Percentiles rank a stretch among this genome's conserved stretches.
Conservation (phyloP, 345 rosid species). For the Syzygium aqueum region DNA sequence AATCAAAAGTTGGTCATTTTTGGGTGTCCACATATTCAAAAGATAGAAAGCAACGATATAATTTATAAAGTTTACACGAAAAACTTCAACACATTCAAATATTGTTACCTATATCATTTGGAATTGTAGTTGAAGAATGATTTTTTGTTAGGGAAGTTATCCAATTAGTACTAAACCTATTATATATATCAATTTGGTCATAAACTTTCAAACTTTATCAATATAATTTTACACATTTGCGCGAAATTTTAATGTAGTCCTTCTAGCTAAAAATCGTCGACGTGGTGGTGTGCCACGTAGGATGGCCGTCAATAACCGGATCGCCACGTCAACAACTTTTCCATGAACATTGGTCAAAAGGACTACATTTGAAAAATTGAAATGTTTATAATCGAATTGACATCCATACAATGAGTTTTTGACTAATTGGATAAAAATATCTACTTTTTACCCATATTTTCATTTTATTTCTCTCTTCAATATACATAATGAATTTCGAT, state of each 20-base stretch:
- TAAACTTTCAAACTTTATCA: background rate
- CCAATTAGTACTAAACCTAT: background rate
- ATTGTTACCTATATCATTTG: background rate
- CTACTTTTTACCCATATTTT: background rate
- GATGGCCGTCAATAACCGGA: rapidly evolving
- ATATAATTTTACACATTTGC: background rate
- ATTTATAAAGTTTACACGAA: background rate
- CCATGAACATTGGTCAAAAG: background rate
- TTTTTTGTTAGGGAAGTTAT: background rate
- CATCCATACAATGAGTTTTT: background rate
- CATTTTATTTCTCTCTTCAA: background rate
- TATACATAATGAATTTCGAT: background rate
- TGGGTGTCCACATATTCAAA: background rate
- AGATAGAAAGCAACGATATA: background rate
- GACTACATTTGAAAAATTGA: rapidly evolving
- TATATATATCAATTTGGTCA: background rate
- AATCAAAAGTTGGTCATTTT: background rate
- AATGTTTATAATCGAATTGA: background rate
- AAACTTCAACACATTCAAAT: background rate
- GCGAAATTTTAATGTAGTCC: background rate
- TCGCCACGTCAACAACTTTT: background rate
- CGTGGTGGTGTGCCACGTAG: rapidly evolving
- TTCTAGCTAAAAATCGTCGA: rapidly evolving
- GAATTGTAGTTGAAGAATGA: background rate
- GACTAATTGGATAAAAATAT: too few species aligned